A percentile compares a stretch with the other conserved stretches of the same genome.
Conservation (phyloP, 805 yeast genomes). For the Candida dajiaensis region DNA sequence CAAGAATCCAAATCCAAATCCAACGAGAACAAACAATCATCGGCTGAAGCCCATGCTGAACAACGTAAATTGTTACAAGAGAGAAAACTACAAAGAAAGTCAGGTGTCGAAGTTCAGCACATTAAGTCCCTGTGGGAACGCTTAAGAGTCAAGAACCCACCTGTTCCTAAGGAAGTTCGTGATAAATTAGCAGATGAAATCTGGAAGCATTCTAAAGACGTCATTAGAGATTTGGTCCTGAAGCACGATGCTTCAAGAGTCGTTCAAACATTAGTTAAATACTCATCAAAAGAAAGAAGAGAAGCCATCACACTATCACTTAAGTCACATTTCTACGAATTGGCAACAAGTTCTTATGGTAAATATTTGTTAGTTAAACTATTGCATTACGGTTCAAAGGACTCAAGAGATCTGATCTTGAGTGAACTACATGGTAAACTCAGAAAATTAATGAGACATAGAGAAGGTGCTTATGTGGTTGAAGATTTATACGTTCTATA, state of each 20-base stretch:
- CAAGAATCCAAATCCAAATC: constrained; percentile 25
- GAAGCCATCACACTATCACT: constrained; percentile 59
- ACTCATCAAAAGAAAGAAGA: constrained; percentile 75
- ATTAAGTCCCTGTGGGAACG: constrained; percentile 90
- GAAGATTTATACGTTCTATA: constrained; percentile 88
- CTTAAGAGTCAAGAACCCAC: constrained; percentile 78
- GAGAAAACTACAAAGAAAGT: constrained; percentile 79
- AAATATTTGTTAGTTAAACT: constrained; percentile 84
- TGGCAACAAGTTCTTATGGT: constrained; percentile 92
- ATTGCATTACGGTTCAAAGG: constrained; percentile 86
- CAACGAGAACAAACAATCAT: constrained; percentile 36
- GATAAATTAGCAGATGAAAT: constrained; percentile 75
- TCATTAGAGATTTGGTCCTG: constrained; percentile 76
- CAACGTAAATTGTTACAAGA: constrained; percentile 74
- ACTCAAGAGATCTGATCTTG: constrained; percentile 67
- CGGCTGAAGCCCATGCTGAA: constrained; percentile 72
- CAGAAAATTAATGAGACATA: constrained; percentile 90
- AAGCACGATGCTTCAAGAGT: constrained; percentile 97
- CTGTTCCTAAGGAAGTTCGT: constrained; percentile 70
- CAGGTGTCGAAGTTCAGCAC: constrained; percentile 80
- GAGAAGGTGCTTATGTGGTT: constrained; percentile 96
- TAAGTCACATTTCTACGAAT: constrained; percentile 68
- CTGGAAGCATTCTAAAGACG: constrained; percentile 76
- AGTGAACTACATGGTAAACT: constrained; percentile 86
- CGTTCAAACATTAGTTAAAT: constrained; percentile 88